Base-by-base conservation (phyloP, 306 rosid species). In the Senna tora region DNA sequence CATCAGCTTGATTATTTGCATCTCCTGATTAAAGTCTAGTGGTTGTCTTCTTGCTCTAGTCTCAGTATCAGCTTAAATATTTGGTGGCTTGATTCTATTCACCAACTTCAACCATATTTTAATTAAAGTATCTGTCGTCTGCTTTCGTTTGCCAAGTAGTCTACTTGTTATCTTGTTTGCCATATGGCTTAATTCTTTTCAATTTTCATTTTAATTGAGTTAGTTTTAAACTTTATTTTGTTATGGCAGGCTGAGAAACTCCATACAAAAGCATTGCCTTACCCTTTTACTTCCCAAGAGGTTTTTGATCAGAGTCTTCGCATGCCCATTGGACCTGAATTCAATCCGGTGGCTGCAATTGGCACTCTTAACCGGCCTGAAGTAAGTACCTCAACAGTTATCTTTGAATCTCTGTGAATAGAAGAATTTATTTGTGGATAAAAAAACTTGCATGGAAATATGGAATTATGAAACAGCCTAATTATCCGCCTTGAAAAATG, bases 281-380 rank as follows among this genome's bases (percentile, higher is more conserved):
- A 30, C 80, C 99, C 99, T 10, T 94, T 77, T 74, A 83, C 97
- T 25, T 88, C 92, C 67, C 85, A 81, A 67, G 96, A 87, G 66
- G 87, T 86, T 51, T 94, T 78, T 76, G 91, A 94, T 52, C 95
- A 87, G 83, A 91, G 90, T 79, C 84, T 87, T 64, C 95, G 96
- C 58, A 72, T 86, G 84, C 99, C 99, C 46, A 77, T 94, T 13
- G 99, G 96, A 76, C 97, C 99, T n/a, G 99, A 94, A 70, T 89
- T 76, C 76, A 94, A 91, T 84, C 99, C 99, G 0, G 86, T 92
- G 71, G 83, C 84, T 16, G 75, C 87, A 4, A 65, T 81, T 36
- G 92, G 90, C 43, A 79, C 84, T 77, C 97, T 94, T 71, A 91
- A 63, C 70, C 95, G 96, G 36, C 99, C 99, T 5, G 97, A 84